phyloP scores from a whole-genome alignment of 176 grass and related monocot species.

The Puccinellia tenuiflora region DNA sequence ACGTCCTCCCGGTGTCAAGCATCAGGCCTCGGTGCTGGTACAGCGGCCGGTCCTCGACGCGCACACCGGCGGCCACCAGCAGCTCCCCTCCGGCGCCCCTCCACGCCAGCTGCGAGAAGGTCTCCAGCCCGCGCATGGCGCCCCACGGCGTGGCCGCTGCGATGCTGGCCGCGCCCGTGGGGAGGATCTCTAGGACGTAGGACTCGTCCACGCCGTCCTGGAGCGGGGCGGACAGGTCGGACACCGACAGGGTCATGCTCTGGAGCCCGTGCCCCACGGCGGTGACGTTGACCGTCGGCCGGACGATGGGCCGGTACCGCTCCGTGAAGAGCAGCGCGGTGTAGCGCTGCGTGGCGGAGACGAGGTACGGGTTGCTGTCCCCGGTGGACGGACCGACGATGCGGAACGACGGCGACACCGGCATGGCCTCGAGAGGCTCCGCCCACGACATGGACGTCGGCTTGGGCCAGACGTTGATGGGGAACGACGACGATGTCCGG shows the following conservation, averaged over 20 bases:
- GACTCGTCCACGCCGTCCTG: constrained; percentile 68
- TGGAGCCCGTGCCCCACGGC: neutral
- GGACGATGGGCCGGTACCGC: constrained; percentile 47
- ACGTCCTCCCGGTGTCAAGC: constrained; percentile 68
- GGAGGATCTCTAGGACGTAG: constrained; percentile 53
- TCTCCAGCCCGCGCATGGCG: constrained; percentile 88
- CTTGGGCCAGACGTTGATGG: constrained; percentile 81
- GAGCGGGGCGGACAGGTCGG: constrained; percentile 53
- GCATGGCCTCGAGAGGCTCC: constrained; percentile 28
- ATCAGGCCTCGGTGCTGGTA: constrained; percentile 78
- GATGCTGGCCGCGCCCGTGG: constrained; percentile 12
- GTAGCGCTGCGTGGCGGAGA: constrained; percentile 53
- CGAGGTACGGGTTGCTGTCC: constrained; percentile 50
- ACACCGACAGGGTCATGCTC: constrained; percentile 34
- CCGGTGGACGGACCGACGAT: constrained; percentile 27
- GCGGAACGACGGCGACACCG: constrained; percentile 63
- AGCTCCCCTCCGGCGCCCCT: neutral
- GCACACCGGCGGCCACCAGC: constrained; percentile 46
- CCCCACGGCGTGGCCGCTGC: constrained; percentile 69
- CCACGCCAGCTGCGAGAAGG: constrained; percentile 74
- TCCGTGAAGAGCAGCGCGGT: constrained; percentile 55
- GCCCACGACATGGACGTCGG: constrained; percentile 79
- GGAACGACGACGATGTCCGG: constrained; percentile 13
- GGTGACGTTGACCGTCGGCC: constrained; percentile 41
- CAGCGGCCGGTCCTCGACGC: constrained; percentile 55